Percentiles rank a stretch among this genome's conserved stretches.
phyloP scores from a whole-genome alignment of 1,284 basidiomycete genomes.

The Apiotrichum sp. region DNA sequence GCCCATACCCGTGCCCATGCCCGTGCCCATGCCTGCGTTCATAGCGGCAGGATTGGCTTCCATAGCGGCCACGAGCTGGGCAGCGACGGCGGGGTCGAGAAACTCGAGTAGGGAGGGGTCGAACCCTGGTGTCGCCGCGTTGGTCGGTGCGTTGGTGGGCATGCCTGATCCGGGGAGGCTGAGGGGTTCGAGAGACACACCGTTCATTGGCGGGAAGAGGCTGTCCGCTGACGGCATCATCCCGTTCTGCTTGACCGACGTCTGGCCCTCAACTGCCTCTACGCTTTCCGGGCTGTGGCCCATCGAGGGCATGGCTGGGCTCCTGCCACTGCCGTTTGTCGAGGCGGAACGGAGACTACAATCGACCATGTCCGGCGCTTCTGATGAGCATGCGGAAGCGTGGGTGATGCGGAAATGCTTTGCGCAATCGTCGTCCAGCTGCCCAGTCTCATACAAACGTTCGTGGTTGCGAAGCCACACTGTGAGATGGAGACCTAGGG shows the following conservation, averaged over 20 bases:
- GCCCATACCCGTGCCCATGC: too few species aligned
- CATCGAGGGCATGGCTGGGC: not conserved
- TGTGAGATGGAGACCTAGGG: slow-evolving; percentile 5
- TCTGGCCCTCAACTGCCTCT: slow-evolving; percentile 6
- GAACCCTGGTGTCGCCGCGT: not conserved
- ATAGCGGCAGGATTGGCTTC: not conserved
- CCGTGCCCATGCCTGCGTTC: too few species aligned
- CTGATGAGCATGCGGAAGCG: too few species aligned
- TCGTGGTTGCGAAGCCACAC: slow-evolving; percentile 8
- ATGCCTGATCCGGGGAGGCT: too few species aligned
- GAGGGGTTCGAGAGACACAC: too few species aligned
- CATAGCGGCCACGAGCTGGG: not conserved
- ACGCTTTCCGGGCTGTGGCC: slow-evolving; percentile 15
- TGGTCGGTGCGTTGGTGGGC: not conserved
- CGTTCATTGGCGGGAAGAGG: too few species aligned
- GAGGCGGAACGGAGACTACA: too few species aligned
- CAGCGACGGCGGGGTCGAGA: not conserved
- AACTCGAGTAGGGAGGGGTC: slow-evolving; percentile 9
- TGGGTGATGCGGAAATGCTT: not conserved
- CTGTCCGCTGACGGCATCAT: too few species aligned
- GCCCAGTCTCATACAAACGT: slow-evolving; percentile 3
- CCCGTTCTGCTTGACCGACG: not conserved
- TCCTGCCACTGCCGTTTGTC: not conserved
- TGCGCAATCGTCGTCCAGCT: not conserved
- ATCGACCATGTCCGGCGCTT: too few species aligned